Evolutionary conservation across 2,329 filamentous ascomycete species (phyloP).

Genomic region (Aureobasidium sp.): DNA sequence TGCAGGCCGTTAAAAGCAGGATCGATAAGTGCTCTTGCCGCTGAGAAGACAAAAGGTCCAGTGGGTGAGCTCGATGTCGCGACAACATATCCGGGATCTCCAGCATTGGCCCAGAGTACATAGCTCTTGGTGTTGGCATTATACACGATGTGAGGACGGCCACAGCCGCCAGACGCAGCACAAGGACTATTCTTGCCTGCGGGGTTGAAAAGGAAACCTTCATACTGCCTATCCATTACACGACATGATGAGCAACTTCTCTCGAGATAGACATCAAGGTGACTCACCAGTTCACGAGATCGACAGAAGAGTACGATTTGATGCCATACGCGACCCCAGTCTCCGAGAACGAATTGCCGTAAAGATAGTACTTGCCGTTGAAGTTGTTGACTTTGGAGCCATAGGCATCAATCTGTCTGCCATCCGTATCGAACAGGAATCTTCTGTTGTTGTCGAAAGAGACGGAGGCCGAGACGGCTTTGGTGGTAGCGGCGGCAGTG

Average conservation of each 20-base stretch:
- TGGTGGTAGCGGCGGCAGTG: not conserved
- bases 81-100: slow-evolving; percentile 19
- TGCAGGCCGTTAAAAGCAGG: slow-evolving; percentile 18
- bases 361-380: slow-evolving; percentile 22
- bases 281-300: slow-evolving; percentile 18
- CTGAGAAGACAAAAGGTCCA: slow-evolving; percentile 19
- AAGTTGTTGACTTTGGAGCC: slow-evolving; percentile 22
- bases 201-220: slow-evolving; percentile 21
- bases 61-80: slow-evolving; percentile 19
- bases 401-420: slow-evolving; percentile 23
- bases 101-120: slow-evolving; percentile 23
- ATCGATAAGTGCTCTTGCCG: slow-evolving; percentile 17
- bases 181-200: slow-evolving; percentile 11
- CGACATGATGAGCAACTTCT: not conserved
- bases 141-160: slow-evolving; percentile 22
- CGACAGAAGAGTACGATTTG: slow-evolving; percentile 21
- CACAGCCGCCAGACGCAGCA: slow-evolving; percentile 17
- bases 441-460: slow-evolving; percentile 20
- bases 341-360: slow-evolving; percentile 22
- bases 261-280: too few species aligned
- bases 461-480: not conserved
- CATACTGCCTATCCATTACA: slow-evolving; percentile 16
- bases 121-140: slow-evolving; percentile 17
- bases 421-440: slow-evolving; percentile 21
- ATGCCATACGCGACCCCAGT: slow-evolving; percentile 20